Base-by-base conservation (phyloP, 108 stramenopile species). In the Skeletonema marinoi region DNA sequence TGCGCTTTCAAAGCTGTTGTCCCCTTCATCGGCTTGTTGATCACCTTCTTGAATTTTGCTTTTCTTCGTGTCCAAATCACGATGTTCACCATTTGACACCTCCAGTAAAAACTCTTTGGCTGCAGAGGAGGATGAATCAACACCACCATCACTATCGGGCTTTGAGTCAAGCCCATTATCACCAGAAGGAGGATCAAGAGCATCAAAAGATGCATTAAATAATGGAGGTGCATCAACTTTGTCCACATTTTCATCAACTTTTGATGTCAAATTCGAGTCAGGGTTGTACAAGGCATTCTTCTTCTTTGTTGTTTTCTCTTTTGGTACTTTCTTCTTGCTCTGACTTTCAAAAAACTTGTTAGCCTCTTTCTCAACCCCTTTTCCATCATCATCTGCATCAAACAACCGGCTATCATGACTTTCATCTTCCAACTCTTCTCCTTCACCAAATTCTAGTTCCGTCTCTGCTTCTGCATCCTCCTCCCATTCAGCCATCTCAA, bases 371-470 rank as follows among this genome's bases (percentile, higher is more conserved):
- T 75, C 64, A 33, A 75, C 56, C 2, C 74, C 74, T 16, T 30
- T 39, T 13, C 81, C 81, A 3, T 74, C 70, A 65, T 75, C 74
- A 29, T 75, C 73, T 14, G 51, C 65, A 75, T 82, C 81, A 61
- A 82, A 82, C 65, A 82, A 42, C 32, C 81, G 60, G 32, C 56
- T 51, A 65, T 82, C 81, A 65, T 82, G 81, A 29, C 56, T 60
- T 48, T 72, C 63, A 68, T 82, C 81, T 46, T 81, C 80, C 44
- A 81, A 54, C 64, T 81, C 80, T 1, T 81, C 73, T 29, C 80
- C 80, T 36, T 81, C 80, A 21, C 80, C 80, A 59, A 74, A 81
- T 35, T 82, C 81, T 50, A 82, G 61, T 19, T 81, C 80, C 35
- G 25, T 56, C 54, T 56, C 54, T 25, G 54, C 29, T 25, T 6